Evolutionary conservation across 2,329 filamentous ascomycete genomes (phyloP), one percentile per base, ranked within the genome.

Genomic region (Cucurbitaria berberidis): DNA sequence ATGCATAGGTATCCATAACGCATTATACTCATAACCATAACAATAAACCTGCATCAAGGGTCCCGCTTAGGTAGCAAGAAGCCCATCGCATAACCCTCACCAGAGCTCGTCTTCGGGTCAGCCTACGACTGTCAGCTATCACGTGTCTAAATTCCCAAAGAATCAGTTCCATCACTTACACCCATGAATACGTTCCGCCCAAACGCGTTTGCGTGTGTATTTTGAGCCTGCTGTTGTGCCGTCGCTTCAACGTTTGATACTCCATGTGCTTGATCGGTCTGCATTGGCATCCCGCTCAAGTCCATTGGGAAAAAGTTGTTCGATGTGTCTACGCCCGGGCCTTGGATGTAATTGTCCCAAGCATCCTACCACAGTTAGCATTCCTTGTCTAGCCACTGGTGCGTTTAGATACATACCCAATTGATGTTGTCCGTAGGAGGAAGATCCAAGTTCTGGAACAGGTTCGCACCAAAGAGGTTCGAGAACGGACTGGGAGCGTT

Each of bases 311-410:
- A 80, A 66, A 79, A 77, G 18, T 71, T 71, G 51, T 71, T 73
- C 10, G 66, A 66, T 2, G 74, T 63, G 43, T 80, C 77, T 51
- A 78, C 69, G 32, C 63, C 79, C 5, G 83, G 79, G 46, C 83
- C 85, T 69, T 89, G 86, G 42, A 89, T 84, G 62, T 88, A 89
- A 6, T 81, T 84, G 67, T 89, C 87, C 86, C 86, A 89, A 24
- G 86, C 85, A 57, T 88, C 84, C 69, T 71, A 26, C 3, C 2
- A 3, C 11, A 21, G 46, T 64, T 47, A 66, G 57, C 56, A 55
- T 21, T 5, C 27, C 13, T n/a, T 19, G 21, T 9, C 38, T 9
- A 29, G 6, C 5, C 13, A 10, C 6, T 11, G 18, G 10, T 11
- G n/a, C 27, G 11, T 27, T 5, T 21, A 6, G 6, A 18, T 24